phyloP scores from a whole-genome alignment of 2,329 filamentous ascomycete species.

The Colletotrichum spaethianum region DNA sequence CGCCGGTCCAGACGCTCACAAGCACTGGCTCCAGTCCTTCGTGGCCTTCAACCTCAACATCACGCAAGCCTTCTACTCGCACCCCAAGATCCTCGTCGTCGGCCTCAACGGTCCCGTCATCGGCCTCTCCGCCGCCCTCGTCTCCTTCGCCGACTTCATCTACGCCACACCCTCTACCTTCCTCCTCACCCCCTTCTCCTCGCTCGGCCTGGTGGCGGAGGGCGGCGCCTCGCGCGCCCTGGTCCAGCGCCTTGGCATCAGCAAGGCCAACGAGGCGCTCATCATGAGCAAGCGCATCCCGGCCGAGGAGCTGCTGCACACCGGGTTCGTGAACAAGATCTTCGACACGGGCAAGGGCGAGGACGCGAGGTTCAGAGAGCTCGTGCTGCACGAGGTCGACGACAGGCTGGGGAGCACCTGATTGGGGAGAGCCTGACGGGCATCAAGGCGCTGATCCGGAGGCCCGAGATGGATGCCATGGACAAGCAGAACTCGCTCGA shows the following conservation, averaged over 20 bases:
- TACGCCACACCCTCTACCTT: constrained; percentile 88
- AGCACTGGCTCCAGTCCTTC: constrained; percentile 78
- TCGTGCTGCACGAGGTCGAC: constrained; percentile 85
- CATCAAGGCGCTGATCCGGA: constrained; percentile 87
- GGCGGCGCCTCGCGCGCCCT: constrained; percentile 86
- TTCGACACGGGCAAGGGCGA: constrained; percentile 73
- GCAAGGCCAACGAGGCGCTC: constrained; percentile 91
- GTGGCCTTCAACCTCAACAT: constrained; percentile 90
- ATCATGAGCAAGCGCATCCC: constrained; percentile 88
- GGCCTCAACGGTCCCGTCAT: constrained; percentile 94
- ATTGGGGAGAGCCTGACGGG: constrained; percentile 83
- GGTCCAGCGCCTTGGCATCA: constrained; percentile 83
- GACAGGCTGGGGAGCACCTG: constrained; percentile 83
- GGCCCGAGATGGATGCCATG: constrained; percentile 79
- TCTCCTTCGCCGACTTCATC: constrained; percentile 91
- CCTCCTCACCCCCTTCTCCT: constrained; percentile 91
- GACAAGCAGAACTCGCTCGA: constrained; percentile 86
- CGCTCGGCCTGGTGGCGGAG: constrained; percentile 90
- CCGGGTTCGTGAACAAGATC: constrained; percentile 90
- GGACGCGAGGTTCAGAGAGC: constrained; percentile 76
- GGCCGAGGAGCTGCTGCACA: constrained; percentile 79
- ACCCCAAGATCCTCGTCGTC: constrained; percentile 92
- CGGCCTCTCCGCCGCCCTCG: constrained; percentile 87
- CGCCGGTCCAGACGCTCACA: constrained; percentile 55
- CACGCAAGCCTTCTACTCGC: constrained; percentile 90